Conservation (phyloP, 768 basidiomycete species). For the Suillus variegatus region DNA sequence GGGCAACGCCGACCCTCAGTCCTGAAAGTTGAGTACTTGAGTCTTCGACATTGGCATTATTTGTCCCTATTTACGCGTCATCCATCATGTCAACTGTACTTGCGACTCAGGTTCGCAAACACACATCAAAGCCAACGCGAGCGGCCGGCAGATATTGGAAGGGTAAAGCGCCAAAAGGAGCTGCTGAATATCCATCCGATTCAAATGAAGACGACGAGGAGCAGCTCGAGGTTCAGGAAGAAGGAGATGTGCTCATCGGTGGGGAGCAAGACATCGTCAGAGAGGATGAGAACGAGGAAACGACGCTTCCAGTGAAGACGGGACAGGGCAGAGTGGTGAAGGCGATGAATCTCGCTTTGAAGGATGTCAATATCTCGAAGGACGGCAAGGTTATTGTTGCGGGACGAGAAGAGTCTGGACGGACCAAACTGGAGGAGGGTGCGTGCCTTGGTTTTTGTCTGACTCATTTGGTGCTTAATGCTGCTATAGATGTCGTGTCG, state of each 20-base stretch:
- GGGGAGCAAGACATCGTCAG: slow-evolving; percentile 55
- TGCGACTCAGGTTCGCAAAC: slow-evolving; percentile 52
- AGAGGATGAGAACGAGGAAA: slow-evolving; percentile 48
- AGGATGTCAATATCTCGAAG: slow-evolving; percentile 78
- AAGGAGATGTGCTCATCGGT: slow-evolving; percentile 60
- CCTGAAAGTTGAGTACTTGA: too few species aligned
- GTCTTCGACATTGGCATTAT: not conserved
- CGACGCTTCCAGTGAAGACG: slow-evolving; percentile 41
- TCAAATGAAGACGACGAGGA: slow-evolving; percentile 58
- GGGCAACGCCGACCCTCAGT: too few species aligned
- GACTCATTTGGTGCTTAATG: slow-evolving; percentile 11
- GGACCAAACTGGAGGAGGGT: slow-evolving; percentile 64
- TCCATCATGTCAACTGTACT: slow-evolving; percentile 35
- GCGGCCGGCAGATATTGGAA: slow-evolving; percentile 90
- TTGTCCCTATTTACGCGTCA: slow-evolving; percentile 7
- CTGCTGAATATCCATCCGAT: slow-evolving; percentile 58
- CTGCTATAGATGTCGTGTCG: slow-evolving; percentile 22
- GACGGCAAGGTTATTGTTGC: slow-evolving; percentile 82
- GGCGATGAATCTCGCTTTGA: slow-evolving; percentile 72
- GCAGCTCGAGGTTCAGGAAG: slow-evolving; percentile 39
- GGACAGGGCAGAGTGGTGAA: slow-evolving; percentile 39
- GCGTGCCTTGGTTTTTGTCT: slow-evolving; percentile 25
- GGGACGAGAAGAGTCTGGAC: slow-evolving; percentile 75
- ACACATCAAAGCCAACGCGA: slow-evolving; percentile 73
- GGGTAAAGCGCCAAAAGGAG: slow-evolving; percentile 85